phyloP scores from a whole-genome alignment of 2,329 filamentous ascomycete genomes.

The Exophiala mesophila region DNA sequence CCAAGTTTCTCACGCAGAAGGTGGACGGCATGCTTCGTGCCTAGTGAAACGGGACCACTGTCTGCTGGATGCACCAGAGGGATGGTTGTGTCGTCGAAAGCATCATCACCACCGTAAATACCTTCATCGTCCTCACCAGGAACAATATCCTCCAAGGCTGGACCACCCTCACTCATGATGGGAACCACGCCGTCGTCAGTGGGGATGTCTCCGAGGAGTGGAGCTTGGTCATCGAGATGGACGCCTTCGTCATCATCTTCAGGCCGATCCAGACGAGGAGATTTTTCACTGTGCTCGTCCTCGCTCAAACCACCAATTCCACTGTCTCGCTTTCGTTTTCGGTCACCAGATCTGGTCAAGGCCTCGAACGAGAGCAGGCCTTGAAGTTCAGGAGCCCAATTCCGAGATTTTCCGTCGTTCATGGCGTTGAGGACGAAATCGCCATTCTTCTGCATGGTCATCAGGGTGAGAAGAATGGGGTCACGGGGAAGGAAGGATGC shows the following conservation, averaged over 20 bases:
- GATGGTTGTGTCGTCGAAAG: slow-evolving; percentile 73
- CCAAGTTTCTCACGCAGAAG: slow-evolving; percentile 86
- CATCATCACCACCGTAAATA: slow-evolving; percentile 46
- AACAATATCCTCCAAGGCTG: slow-evolving; percentile 41
- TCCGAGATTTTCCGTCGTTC: slow-evolving; percentile 69
- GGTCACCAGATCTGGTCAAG: slow-evolving; percentile 68
- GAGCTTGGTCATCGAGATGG: slow-evolving; percentile 55
- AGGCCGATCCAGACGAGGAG: slow-evolving; percentile 57
- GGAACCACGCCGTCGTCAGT: slow-evolving; percentile 33
- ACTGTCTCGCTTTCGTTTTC: slow-evolving; percentile 91
- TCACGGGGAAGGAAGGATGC: slow-evolving; percentile 81
- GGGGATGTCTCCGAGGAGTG: slow-evolving; percentile 60
- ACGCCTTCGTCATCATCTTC: slow-evolving; percentile 54
- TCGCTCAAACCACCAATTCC: slow-evolving; percentile 69
- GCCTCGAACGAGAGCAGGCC: slow-evolving; percentile 87
- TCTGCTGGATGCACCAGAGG: slow-evolving; percentile 76
- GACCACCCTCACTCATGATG: slow-evolving; percentile 42
- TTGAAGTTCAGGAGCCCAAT: slow-evolving; percentile 87
- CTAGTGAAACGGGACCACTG: slow-evolving; percentile 78
- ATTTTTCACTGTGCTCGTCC: slow-evolving; percentile 59
- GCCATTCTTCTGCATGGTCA: slow-evolving; percentile 87
- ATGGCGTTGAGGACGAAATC: slow-evolving; percentile 85
- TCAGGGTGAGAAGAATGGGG: slow-evolving; percentile 76
- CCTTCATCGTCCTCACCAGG: slow-evolving; percentile 45
- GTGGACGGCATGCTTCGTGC: slow-evolving; percentile 93